Percentiles rank a stretch among this genome's conserved stretches.
Conservation (phyloP, 2,329 filamentous ascomycete genomes). For the Drechslera avenae region DNA sequence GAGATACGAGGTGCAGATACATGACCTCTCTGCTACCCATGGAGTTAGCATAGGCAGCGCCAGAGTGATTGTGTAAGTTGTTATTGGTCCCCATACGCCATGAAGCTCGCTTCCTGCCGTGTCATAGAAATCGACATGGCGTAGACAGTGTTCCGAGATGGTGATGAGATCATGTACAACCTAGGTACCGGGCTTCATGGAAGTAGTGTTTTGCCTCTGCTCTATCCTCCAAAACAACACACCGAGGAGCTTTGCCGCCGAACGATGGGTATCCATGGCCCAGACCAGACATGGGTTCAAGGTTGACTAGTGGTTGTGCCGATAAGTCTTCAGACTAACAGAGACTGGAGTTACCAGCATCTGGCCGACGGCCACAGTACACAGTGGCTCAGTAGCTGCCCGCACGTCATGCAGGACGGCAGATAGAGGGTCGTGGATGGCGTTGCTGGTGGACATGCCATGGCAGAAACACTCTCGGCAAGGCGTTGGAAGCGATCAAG, state of each 20-base stretch:
- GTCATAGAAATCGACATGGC: neutral
- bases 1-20: too few species aligned
- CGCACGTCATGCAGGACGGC: too few species aligned
- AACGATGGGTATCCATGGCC: too few species aligned
- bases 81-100: slow-evolving; percentile 6
- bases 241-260: too few species aligned
- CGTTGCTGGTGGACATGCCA: too few species aligned
- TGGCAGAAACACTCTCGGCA: too few species aligned
- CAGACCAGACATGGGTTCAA: neutral
- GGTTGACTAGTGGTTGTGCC: neutral
- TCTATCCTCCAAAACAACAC: too few species aligned
- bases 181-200: too few species aligned
- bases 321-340: neutral
- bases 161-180: neutral
- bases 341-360: too few species aligned
- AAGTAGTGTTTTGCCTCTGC: too few species aligned
- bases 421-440: neutral
- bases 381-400: neutral
- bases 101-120: slow-evolving; percentile 1
- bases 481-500: neutral
- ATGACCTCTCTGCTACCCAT: too few species aligned
- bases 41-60: neutral
- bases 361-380: neutral
- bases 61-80: neutral
- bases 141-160: neutral